Evolutionary conservation across 2,329 filamentous ascomycete species (phyloP), one percentile per base, ranked within the genome.

Genomic region (Escovopsis sp.): DNA sequence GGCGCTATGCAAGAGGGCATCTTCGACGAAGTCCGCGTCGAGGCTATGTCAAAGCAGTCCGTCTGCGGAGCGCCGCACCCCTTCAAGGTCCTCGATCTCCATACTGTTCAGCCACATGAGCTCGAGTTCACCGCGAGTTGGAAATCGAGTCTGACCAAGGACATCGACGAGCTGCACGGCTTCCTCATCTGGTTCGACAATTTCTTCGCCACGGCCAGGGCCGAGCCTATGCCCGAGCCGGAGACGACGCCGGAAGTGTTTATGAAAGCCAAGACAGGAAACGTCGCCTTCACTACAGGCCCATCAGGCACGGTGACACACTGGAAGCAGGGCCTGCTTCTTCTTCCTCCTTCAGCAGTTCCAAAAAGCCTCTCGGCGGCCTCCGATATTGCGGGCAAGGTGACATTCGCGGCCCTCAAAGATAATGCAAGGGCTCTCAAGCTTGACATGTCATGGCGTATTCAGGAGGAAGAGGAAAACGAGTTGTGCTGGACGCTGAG

Each of bases 181-280:
- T 94, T 87, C 59, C 70, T 86, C 12, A 73, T 94, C 50, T 95
- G 88, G 85, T 95, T 95, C 57, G 89, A 96, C 58, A 89, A 82
- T 20, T 91, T 91, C 67, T 95, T 95, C 62, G 74, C 82, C 49
- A 76, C 79, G 9, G 72, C 73, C 0, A 65, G 71, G 31, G 63
- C 69, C 31, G 63, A 69, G 27, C 62, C 67, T 16, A 64, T 76
- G 37, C 66, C 69, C 8, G 48, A 66, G 8, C 62, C 69, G 27
- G 61, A 71, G 45, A 66, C 66, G n/a, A 74, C 76, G 39, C 75
- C 78, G 0, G 67, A 77, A 42, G 67, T 72, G 4, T 87, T 81
- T 75, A 61, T 59, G 5, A 71, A 73, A 48, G 65, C 68, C 53
- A 53, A 60, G 20, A 64, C 67, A 29, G 74, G 80, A 48, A 75